Evolutionary conservation across 352 stramenopile genomes (phyloP).

Genomic region (Plasmopara viticola): DNA sequence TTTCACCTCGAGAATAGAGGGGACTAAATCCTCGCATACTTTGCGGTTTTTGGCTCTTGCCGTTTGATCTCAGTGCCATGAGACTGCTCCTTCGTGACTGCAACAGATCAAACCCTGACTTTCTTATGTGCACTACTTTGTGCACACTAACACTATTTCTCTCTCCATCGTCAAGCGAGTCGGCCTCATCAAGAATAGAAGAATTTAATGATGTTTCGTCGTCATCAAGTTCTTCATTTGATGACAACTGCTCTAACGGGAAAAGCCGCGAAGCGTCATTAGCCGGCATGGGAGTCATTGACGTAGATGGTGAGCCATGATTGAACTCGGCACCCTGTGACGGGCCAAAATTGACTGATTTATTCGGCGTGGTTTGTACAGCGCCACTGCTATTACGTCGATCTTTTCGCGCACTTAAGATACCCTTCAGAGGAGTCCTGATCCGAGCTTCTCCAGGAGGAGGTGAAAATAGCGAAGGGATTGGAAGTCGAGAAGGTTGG

Average conservation of each 20-base stretch:
- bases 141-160: conserved; percentile 20
- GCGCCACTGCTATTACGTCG: conserved; percentile 8
- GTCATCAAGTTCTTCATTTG: conserved; percentile 55
- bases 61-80: conserved; percentile 19
- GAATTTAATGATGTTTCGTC: conserved; percentile 81
- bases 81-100: conserved; percentile 27
- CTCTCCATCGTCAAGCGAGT: conserved; percentile 47
- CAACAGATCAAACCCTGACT: conserved; percentile 24
- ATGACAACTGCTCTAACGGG: conserved; percentile 38
- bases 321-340: conserved; percentile 77
- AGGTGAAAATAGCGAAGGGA: conserved; percentile 19
- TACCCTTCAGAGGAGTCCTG: conserved; percentile 63
- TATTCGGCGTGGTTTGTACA: conserved; percentile 58
- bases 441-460: conserved; percentile 14
- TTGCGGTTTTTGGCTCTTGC: conserved; percentile 41
- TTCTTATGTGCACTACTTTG: conserved; percentile 12
- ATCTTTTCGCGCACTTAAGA: conserved; percentile 67
- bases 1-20: conserved; percentile 67
- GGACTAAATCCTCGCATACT: conserved; percentile 73
- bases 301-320: conserved; percentile 70
- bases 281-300: conserved; percentile 76
- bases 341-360: conserved; percentile 81
- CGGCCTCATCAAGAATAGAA: conserved; percentile 72
- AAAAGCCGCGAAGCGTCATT: conserved; percentile 59
- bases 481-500: conserved; percentile 5